phyloP scores from a whole-genome alignment of 2,329 filamentous ascomycete genomes.

The Aspergillus fumigatus region DNA sequence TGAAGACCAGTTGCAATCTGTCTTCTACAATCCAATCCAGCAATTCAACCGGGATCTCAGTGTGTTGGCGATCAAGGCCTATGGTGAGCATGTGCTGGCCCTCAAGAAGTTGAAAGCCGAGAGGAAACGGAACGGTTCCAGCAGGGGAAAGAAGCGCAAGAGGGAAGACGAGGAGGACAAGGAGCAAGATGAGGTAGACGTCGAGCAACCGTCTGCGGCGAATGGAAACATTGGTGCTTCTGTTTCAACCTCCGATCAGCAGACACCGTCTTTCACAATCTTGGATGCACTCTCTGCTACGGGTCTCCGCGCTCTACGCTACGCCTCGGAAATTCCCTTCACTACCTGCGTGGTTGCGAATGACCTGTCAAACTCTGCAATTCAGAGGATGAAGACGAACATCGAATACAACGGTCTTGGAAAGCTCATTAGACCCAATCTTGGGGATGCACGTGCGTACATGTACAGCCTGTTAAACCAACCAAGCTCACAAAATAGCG shows the following conservation, averaged over 20 bases:
- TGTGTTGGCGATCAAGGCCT: conserved; percentile 85
- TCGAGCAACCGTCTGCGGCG: conserved; percentile 7
- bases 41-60: conserved; percentile 97
- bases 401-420: conserved; percentile 74
- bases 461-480: conserved; percentile 71
- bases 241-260: conserved; percentile 23
- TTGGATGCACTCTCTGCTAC: conserved; percentile 93
- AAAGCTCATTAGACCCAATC: conserved; percentile 65
- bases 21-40: conserved; percentile 99
- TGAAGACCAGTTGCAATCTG: conserved; percentile 64
- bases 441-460: conserved; percentile 79
- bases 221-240: conserved; percentile 7
- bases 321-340: conserved; percentile 85
- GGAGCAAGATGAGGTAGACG: neutral
- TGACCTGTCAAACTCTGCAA: conserved; percentile 74
- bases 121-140: conserved; percentile 33
- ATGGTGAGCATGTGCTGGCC: conserved; percentile 63
- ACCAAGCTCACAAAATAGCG: conserved; percentile 37
- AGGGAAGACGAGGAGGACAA: conserved; percentile 18
- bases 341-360: conserved; percentile 80
- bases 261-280: conserved; percentile 63
- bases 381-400: conserved; percentile 77
- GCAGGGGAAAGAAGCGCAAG: conserved; percentile 37
- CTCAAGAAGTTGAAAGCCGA: conserved; percentile 50
- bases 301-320: conserved; percentile 83